Evolutionary conservation across 1,284 basidiomycete genomes (phyloP).

Genomic region (Ceratobasidium sp.): DNA sequence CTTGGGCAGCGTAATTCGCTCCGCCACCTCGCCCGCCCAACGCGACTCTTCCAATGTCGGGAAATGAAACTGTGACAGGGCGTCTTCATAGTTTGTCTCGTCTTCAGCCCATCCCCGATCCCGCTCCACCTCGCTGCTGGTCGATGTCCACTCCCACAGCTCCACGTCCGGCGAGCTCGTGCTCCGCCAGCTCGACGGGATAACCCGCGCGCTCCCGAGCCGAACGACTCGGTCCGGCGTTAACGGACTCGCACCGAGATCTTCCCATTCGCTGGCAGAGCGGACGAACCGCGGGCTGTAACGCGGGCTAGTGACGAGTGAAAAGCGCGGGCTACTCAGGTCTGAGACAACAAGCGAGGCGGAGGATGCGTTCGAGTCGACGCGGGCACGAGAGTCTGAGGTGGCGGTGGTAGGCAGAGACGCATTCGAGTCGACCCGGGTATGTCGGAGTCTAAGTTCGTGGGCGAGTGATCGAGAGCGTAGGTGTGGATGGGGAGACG

Average conservation of each 20-base stretch:
- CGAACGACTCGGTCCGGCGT: constrained; percentile 35
- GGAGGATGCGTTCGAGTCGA: background rate
- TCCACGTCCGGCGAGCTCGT: constrained; percentile 22
- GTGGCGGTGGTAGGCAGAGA: background rate
- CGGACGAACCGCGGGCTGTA: constrained; percentile 17
- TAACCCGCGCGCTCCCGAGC: constrained; percentile 32
- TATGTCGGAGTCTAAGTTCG: constrained; percentile 20
- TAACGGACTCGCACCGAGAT: constrained; percentile 20
- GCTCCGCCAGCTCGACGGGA: constrained; percentile 32
- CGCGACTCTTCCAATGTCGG: constrained; percentile 29
- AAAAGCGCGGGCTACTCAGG: background rate
- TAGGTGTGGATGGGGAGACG: constrained; percentile 21
- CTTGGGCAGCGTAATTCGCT: background rate
- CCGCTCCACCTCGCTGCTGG: constrained; percentile 8
- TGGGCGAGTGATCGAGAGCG: constrained; percentile 12
- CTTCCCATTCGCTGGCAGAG: constrained; percentile 18
- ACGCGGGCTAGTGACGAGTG: background rate
- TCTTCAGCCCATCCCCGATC: background rate
- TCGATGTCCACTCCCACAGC: constrained; percentile 37
- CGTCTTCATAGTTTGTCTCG: constrained; percentile 32
- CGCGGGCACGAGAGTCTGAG: background rate
- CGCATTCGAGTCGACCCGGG: constrained; percentile 27
- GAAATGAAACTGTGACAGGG: constrained; percentile 37
- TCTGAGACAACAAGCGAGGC: background rate
- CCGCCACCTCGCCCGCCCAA: background rate